phyloP scores from a whole-genome alignment of 305 asterid genomes.

The Fraxinus nigra region DNA sequence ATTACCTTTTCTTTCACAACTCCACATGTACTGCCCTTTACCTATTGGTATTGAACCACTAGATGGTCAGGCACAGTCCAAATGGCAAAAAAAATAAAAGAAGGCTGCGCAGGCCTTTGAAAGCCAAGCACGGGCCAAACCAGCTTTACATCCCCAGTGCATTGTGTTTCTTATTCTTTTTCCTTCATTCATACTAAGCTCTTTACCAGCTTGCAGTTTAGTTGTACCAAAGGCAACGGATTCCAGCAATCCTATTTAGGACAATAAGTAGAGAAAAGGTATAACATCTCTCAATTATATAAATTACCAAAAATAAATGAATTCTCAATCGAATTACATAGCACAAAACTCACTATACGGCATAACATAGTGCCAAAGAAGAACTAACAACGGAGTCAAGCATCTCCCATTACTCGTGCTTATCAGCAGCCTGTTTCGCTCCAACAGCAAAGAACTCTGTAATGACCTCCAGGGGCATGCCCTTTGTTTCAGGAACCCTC shows the following conservation, averaged over 20 bases:
- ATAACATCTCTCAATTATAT: neutral
- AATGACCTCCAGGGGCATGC: constrained; percentile 32
- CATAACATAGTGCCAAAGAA: neutral
- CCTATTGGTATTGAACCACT: neutral
- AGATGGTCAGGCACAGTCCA: neutral
- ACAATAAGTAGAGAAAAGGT: neutral
- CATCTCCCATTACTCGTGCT: constrained; percentile 31
- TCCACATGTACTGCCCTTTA: neutral
- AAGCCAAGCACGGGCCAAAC: neutral
- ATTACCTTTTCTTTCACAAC: neutral
- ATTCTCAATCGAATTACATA: neutral
- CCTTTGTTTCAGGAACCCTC: constrained; percentile 91
- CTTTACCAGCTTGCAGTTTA: neutral
- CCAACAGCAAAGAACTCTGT: constrained; percentile 36
- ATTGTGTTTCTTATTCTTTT: neutral
- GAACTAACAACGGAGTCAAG: neutral
- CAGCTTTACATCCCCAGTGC: neutral
- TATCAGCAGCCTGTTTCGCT: constrained; percentile 51
- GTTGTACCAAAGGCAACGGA: neutral
- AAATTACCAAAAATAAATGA: no score
- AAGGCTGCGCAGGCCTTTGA: neutral
- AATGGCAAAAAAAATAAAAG: neutral
- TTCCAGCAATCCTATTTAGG: neutral
- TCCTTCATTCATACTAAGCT: neutral
- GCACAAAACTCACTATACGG: neutral